Evolutionary conservation across 106 monocot genomes (phyloP).

Genomic region (Apostasia ramifera): DNA sequence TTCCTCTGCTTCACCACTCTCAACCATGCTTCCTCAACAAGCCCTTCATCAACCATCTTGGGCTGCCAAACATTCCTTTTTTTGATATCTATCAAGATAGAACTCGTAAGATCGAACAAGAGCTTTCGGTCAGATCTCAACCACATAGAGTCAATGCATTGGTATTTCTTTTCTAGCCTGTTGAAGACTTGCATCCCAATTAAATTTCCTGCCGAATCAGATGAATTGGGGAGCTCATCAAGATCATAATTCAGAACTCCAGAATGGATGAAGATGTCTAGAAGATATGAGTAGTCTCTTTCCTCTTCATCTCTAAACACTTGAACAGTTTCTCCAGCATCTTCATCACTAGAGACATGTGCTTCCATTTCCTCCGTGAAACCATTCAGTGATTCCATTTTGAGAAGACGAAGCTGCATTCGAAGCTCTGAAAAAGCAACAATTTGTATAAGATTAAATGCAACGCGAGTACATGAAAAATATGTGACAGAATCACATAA

Average conservation of each 20-base stretch:
- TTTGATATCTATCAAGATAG: conserved; percentile 24
- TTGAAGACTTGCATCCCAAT: conserved; percentile 32
- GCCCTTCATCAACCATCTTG: conserved; percentile 13
- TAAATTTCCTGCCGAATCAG: conserved; percentile 19
- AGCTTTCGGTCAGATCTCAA: conserved; percentile 60
- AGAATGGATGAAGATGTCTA: conserved; percentile 51
- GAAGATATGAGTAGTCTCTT: conserved; percentile 63
- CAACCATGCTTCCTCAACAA: conserved; percentile 56
- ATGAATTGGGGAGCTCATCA: conserved; percentile 19
- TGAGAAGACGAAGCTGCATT: conserved; percentile 64
- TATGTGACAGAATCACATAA: too few relatives aligned
- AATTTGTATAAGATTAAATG: too few relatives aligned
- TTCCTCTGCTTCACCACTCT: conserved; percentile 33
- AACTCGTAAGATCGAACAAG: conserved; percentile 69
- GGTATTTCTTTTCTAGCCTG: conserved; percentile 70
- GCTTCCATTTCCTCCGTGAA: conserved; percentile 16
- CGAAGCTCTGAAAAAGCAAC: conserved; percentile 38
- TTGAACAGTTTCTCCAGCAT: conserved; percentile 15
- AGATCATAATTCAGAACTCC: conserved; percentile 23
- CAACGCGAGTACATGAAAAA: background rate
- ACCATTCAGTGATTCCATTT: conserved; percentile 23
- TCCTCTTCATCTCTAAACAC: conserved; percentile 50
- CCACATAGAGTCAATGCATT: conserved; percentile 25
- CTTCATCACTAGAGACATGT: conserved; percentile 31
- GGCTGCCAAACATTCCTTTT: conserved; percentile 9